Percentiles rank a stretch among this genome's conserved stretches.
Evolutionary conservation across 176 grass and related monocot species (phyloP).

Genomic region (Oryza meyeriana): DNA sequence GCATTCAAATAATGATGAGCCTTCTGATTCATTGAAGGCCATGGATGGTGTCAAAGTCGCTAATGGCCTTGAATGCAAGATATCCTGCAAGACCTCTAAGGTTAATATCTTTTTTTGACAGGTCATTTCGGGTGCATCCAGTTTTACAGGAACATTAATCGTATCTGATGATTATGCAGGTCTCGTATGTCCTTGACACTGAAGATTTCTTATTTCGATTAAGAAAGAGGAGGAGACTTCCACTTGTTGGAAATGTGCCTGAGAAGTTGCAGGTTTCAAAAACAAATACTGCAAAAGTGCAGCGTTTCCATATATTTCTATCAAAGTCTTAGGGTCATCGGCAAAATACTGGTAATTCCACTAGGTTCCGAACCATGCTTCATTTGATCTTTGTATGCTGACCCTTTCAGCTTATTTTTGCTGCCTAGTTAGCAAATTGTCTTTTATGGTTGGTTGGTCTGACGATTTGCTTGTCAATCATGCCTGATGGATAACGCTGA

Average conservation of each 20-base stretch:
- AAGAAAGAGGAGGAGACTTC: conserved; percentile 51
- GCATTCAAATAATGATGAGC: conserved; percentile 49
- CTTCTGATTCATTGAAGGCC: conserved; percentile 46
- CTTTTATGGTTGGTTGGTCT: too few relatives aligned
- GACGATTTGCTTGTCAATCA: too few relatives aligned
- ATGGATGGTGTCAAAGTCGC: conserved; percentile 64
- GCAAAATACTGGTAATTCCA: conserved; percentile 48
- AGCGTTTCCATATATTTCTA: conserved; percentile 74
- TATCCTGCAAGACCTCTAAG: conserved; percentile 80
- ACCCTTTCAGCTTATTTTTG: too few relatives aligned
- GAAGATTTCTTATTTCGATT: conserved; percentile 85
- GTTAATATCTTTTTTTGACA: conserved; percentile 23
- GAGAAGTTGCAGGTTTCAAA: conserved; percentile 31
- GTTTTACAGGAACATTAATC: neutral
- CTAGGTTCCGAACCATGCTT: neutral
- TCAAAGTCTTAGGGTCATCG: conserved; percentile 51
- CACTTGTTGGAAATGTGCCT: conserved; percentile 1
- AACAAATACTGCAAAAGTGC: conserved; percentile 46
- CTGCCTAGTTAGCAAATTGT: too few relatives aligned
- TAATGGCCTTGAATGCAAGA: conserved; percentile 98
- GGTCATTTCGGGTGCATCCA: neutral
- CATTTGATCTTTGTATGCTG: neutral
- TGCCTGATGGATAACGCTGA: too few relatives aligned
- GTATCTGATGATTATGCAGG: conserved; percentile 35
- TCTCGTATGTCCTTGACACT: conserved; percentile 88